Conservation (phyloP, 805 yeast genomes). For the Isabelozyma heimii region DNA sequence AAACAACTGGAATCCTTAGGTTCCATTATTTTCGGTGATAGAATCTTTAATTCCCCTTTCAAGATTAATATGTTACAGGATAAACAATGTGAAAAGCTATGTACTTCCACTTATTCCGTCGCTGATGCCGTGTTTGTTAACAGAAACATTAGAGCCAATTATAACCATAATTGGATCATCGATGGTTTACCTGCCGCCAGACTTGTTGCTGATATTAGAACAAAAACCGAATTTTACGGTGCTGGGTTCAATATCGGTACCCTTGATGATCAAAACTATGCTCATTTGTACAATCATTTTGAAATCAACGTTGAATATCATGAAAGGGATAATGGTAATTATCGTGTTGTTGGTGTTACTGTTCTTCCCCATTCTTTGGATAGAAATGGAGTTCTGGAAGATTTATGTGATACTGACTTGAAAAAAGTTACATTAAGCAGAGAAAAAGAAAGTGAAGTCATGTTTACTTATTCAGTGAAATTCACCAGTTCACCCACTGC, state of each 20-base stretch:
- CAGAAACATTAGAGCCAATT: conserved; percentile 76
- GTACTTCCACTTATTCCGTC: conserved; percentile 58
- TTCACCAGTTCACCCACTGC: conserved; percentile 69
- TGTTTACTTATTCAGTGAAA: conserved; percentile 78
- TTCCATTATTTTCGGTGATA: conserved; percentile 90
- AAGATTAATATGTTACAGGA: conserved; percentile 74
- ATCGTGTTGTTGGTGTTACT: conserved; percentile 87
- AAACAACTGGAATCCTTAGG: conserved; percentile 90
- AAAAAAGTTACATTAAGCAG: conserved; percentile 49
- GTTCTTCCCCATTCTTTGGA: conserved; percentile 66
- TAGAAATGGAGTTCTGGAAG: conserved; percentile 25
- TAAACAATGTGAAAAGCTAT: conserved; percentile 64
- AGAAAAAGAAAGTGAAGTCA: conserved; percentile 54
- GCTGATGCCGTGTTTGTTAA: conserved; percentile 74
- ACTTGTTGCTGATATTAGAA: conserved; percentile 51
- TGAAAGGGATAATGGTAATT: conserved; percentile 59
- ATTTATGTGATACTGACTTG: conserved; percentile 28
- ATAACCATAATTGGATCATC: conserved; percentile 85
- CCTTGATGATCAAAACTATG: conserved; percentile 53
- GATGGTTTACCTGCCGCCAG: conserved; percentile 95
- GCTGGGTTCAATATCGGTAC: conserved; percentile 80
- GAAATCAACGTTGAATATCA: conserved; percentile 82
- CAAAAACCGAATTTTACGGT: conserved; percentile 64
- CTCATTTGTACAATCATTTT: conserved; percentile 78
- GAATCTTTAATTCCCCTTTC: conserved; percentile 92